Percentiles rank a stretch among this genome's conserved stretches.
These are phyloP conservation scores for Fusarium sp. DNA, from an alignment of 2,329 filamentous ascomycete species.

Conservation along the genomic window DNA sequence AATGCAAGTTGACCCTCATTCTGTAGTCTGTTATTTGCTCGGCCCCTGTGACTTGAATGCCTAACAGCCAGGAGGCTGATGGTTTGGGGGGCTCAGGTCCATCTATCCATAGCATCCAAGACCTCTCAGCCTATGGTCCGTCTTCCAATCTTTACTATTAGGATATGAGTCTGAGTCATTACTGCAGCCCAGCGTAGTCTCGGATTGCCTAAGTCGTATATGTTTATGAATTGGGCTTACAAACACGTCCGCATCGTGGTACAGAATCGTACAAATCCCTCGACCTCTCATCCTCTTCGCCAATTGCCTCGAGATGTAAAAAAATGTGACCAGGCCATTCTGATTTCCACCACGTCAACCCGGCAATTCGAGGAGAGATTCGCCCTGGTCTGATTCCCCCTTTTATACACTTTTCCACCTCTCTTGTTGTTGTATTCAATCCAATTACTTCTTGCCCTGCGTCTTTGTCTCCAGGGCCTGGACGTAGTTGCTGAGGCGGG, in stretches of 20 bases:
- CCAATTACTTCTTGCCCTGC: conserved; percentile 71
- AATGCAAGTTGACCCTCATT: neutral
- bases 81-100: neutral
- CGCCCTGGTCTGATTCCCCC: conserved; percentile 1
- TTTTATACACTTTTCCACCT: conserved; percentile 35
- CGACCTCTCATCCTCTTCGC: conserved; percentile 5
- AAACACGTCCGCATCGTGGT: conserved; percentile 22
- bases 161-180: neutral
- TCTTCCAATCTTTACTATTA: neutral
- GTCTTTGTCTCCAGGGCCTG: conserved; percentile 82
- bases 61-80: neutral
- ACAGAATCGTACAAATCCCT: conserved; percentile 28
- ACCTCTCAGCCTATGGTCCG: neutral
- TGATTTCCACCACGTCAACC: conserved; percentile 26
- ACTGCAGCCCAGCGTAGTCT: neutral
- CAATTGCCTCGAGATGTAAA: conserved; percentile 12
- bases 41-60: neutral
- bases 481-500: conserved; percentile 84
- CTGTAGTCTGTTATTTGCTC: neutral
- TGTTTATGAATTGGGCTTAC: conserved; percentile 13
- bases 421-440: conserved; percentile 45
- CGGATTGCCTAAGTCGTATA: neutral
- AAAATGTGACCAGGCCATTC: conserved; percentile 11
- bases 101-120: neutral
- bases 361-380: conserved; percentile 6